phyloP scores from a whole-genome alignment of 768 basidiomycete species.

The Mycena galericulata region DNA sequence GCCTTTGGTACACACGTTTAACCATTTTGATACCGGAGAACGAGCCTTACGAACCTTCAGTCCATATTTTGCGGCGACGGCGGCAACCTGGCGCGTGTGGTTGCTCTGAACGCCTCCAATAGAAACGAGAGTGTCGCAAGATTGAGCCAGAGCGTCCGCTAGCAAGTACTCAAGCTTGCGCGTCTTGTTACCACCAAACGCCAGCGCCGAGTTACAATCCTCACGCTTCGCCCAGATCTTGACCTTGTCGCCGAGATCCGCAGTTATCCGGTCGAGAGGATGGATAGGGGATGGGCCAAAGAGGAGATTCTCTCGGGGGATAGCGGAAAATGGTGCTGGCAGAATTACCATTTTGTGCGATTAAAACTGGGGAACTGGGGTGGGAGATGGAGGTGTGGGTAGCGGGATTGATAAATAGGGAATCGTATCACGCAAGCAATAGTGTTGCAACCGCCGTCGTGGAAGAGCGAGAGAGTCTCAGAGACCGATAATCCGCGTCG shows the following conservation, averaged over 20 bases:
- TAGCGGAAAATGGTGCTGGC: conserved; percentile 34
- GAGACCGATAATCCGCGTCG: no score
- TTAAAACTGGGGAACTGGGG: no score
- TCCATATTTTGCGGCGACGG: conserved; percentile 40
- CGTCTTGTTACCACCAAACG: conserved; percentile 43
- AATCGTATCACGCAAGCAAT: no score
- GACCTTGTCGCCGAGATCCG: conserved; percentile 36
- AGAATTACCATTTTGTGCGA: conserved; percentile 26
- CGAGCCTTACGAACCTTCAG: conserved; percentile 26
- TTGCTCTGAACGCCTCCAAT: conserved; percentile 43
- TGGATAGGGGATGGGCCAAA: conserved; percentile 40
- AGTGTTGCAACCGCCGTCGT: no score
- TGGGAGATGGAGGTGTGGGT: no score
- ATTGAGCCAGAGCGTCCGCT: conserved; percentile 36
- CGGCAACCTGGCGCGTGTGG: conserved; percentile 42
- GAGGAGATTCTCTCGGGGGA: conserved; percentile 36
- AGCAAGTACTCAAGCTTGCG: conserved; percentile 41
- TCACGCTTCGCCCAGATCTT: conserved; percentile 41
- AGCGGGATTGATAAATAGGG: no score
- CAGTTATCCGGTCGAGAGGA: conserved; percentile 36
- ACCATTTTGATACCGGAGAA: neutral
- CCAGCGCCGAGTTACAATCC: conserved; percentile 41
- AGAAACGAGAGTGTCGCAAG: conserved; percentile 38
- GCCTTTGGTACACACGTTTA: conserved; percentile 25
- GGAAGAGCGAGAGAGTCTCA: no score